These are phyloP conservation scores for Microsporum ferrugineum DNA, from an alignment of 2,329 filamentous ascomycete genomes.

Conservation along the genomic window DNA sequence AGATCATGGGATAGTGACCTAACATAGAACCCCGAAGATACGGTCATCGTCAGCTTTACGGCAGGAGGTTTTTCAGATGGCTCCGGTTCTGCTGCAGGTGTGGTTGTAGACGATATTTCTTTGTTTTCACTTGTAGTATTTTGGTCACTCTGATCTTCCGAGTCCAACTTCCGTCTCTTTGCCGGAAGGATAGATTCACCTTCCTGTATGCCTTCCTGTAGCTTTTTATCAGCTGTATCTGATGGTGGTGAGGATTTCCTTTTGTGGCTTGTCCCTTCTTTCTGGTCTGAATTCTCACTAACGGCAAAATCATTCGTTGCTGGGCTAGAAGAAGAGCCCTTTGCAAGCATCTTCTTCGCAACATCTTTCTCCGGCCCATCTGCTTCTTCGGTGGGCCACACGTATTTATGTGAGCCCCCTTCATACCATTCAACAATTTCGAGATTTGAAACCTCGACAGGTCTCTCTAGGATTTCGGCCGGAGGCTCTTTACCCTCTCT, in stretches of 20 bases:
- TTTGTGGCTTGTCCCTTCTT: conserved; percentile 20
- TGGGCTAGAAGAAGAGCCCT: conserved; percentile 18
- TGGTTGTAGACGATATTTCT: conserved; percentile 27
- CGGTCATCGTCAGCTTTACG: conserved; percentile 74
- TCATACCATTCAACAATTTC: conserved; percentile 76
- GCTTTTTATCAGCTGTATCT: conserved; percentile 11
- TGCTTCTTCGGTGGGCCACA: conserved; percentile 71
- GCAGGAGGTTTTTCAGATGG: conserved; percentile 47
- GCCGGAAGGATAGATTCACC: not conserved
- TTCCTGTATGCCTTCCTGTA: not conserved
- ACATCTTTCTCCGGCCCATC: conserved; percentile 62
- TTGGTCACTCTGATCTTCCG: not conserved
- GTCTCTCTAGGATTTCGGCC: conserved; percentile 66
- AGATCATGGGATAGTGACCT: conserved; percentile 88
- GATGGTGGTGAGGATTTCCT: conserved; percentile 26
- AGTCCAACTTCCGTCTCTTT: conserved; percentile 6
- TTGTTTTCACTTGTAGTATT: conserved; percentile 6
- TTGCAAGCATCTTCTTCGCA: conserved; percentile 53
- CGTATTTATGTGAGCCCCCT: conserved; percentile 65
- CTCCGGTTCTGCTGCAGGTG: not conserved
- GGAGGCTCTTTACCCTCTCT: conserved; percentile 79
- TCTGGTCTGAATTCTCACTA: conserved; percentile 9
- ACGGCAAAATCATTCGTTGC: conserved; percentile 3
- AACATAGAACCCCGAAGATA: conserved; percentile 94
- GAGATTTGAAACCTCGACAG: conserved; percentile 65